A percentile compares a stretch with the other conserved stretches of the same genome.
phyloP scores from a whole-genome alignment of 495 filamentous ascomycete genomes.

The Penicillium arizonense region DNA sequence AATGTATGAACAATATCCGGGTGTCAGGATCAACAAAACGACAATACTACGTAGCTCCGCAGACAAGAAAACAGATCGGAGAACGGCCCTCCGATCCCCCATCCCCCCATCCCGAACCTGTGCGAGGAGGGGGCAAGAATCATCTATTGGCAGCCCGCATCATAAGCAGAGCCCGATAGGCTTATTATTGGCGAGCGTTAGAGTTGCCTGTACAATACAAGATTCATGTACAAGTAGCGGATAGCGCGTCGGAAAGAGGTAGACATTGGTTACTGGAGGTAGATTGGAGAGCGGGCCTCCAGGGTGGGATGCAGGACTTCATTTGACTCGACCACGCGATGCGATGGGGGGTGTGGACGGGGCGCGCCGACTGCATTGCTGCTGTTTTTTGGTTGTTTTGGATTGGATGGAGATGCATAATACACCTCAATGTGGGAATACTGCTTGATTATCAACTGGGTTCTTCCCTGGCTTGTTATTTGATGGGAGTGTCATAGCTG shows the following conservation, averaged over 20 bases:
- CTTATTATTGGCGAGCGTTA: conserved; percentile 18
- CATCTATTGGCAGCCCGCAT: neutral
- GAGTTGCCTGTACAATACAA: conserved; percentile 7
- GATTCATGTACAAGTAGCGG: conserved; percentile 4
- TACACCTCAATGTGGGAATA: neutral
- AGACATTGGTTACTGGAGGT: conserved; percentile 3
- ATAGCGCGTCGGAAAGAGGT: conserved; percentile 21
- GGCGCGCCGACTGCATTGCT: conserved; percentile 5
- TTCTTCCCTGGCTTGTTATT: conserved; percentile 3
- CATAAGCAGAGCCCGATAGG: neutral
- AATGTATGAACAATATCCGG: too few species aligned
- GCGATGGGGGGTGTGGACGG: conserved; percentile 6
- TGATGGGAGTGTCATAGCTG: neutral
- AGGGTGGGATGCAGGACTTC: conserved; percentile 7
- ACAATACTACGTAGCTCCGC: neutral
- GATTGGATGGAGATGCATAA: conserved; percentile 1
- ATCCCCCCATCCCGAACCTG: neutral
- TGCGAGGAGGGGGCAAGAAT: neutral
- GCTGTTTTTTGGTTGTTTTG: neutral
- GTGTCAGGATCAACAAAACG: neutral
- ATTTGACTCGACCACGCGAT: conserved; percentile 32
- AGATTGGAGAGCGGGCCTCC: conserved; percentile 3
- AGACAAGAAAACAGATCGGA: conserved; percentile 23
- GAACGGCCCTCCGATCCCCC: neutral
- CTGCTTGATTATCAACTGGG: neutral